Base-by-base conservation (phyloP, 371 early-diverging fungal species). In the Nosema muscidifuracis region DNA sequence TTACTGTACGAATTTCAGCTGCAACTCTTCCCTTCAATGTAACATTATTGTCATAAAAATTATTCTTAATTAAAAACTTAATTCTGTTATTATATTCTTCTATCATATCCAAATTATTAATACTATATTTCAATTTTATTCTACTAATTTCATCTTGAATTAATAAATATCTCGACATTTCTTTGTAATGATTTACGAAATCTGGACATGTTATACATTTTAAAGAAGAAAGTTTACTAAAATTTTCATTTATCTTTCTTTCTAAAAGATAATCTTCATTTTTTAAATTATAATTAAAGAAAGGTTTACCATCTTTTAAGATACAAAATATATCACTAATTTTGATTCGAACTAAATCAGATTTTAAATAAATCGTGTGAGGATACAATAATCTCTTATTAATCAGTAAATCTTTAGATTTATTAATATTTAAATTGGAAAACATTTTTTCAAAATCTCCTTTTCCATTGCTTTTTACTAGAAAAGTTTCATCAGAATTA, bases 21-120 rank as follows among this genome's bases (percentile, higher is more conserved):
- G 80, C 79, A 26, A 75, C 73, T 60, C 73, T 68, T 47, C 82
- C 82, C 61, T 82, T 82, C 13, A 80, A 24, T 47, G 70, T 76
- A 18, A 82, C 67, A 18, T 13, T 15, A 15, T 50, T 47, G 40
- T 78, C 79, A 34, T 68, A 64, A 64, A 75, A 82, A 13, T 64
- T 70, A 12, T 69, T 67, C 10, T 50, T 75, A 20, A 44, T 50
- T 13, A 82, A 63, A 73, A 77, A 82, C 22, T 67, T 42, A 33
- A 82, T 74, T 53, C 80, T 71, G 15, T 66, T 74, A 24, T 62
- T 68, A 65, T 80, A 82, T 40, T 82, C 80, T 38, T 76, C 76
- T 31, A 75, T 79, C 64, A 53, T 30, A 33, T 64, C 64, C 28
- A 75, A 70, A 36, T 60, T 70, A 26, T 64, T 62, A 36, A 63